Evolutionary conservation across 1,284 basidiomycete genomes (phyloP).

Genomic region (Malassezia globosa): DNA sequence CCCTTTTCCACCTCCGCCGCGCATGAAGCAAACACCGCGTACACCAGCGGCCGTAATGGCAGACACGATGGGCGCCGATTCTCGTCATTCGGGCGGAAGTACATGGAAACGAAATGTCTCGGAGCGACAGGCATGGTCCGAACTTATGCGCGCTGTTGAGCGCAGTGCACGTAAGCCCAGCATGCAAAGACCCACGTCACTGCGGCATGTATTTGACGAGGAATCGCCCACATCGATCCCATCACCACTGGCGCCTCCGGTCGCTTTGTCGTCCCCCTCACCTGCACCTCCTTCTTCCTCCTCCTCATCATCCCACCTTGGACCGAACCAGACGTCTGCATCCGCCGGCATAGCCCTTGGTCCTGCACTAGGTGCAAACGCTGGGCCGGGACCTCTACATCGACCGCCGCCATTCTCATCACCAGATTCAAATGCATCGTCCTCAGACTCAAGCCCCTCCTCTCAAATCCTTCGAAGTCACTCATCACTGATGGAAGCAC

Average conservation of each 20-base stretch:
- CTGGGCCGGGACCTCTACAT: too few relatives aligned
- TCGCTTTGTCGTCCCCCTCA: neutral
- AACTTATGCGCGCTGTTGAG: slow-evolving; percentile 40
- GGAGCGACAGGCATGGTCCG: slow-evolving; percentile 41
- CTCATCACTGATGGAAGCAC: too few relatives aligned
- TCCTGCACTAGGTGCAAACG: neutral
- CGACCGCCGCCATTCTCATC: neutral
- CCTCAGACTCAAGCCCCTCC: too few relatives aligned
- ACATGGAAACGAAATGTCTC: slow-evolving; percentile 41
- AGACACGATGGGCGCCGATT: slow-evolving; percentile 34
- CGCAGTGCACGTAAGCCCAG: slow-evolving; percentile 34
- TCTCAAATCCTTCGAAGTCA: too few relatives aligned
- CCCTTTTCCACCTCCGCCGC: neutral
- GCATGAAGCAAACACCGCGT: neutral
- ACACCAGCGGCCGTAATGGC: slow-evolving; percentile 7
- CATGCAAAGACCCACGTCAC: neutral
- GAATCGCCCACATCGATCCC: neutral
- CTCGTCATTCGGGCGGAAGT: slow-evolving; percentile 42
- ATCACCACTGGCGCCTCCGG: neutral
- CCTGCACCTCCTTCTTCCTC: too few relatives aligned
- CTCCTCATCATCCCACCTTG: too few relatives aligned
- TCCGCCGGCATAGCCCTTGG: too few relatives aligned
- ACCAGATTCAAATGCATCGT: neutral
- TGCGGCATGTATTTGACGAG: neutral
- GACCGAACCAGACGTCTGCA: too few relatives aligned